phyloP scores from a whole-genome alignment of 2,329 filamentous ascomycete genomes.

The Pyrenochaeta sp. region DNA sequence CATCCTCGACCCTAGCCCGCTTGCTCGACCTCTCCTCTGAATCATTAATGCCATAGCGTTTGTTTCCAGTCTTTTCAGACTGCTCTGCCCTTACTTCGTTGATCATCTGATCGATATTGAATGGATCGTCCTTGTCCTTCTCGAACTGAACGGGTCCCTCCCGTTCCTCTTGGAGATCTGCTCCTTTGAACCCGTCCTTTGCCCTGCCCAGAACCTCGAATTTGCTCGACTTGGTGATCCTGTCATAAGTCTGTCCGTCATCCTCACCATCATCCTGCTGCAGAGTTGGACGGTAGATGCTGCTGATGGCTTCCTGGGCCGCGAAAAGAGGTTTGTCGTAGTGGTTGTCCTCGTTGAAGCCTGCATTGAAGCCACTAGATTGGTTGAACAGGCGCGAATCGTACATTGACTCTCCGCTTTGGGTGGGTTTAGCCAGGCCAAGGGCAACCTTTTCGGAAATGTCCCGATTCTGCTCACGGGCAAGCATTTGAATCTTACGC shows the following conservation, averaged over 20 bases:
- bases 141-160: constrained; percentile 97
- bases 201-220: constrained; percentile 89
- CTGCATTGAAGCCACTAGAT: constrained; percentile 85
- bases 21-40: constrained; percentile 65
- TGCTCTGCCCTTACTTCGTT: constrained; percentile 72
- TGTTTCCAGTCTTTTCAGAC: constrained; percentile 65
- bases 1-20: constrained; percentile 79
- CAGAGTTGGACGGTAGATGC: constrained; percentile 85
- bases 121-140: constrained; percentile 85
- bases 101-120: constrained; percentile 94
- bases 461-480: constrained; percentile 93
- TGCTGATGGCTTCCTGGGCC: constrained; percentile 91
- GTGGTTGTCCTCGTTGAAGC: constrained; percentile 96
- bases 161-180: constrained; percentile 80
- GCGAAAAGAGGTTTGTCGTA: constrained; percentile 98
- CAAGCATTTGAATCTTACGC: constrained; percentile 88
- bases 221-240: constrained; percentile 82
- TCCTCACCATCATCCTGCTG: constrained; percentile 76
- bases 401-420: constrained; percentile 93
- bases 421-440: constrained; percentile 91
- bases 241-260: constrained; percentile 82
- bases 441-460: constrained; percentile 97
- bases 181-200: constrained; percentile 86
- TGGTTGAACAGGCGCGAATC: constrained; percentile 96
- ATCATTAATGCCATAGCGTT: constrained; percentile 79